Base-by-base conservation (phyloP, 2,329 filamentous ascomycete species). In the Aspergillus sp. region DNA sequence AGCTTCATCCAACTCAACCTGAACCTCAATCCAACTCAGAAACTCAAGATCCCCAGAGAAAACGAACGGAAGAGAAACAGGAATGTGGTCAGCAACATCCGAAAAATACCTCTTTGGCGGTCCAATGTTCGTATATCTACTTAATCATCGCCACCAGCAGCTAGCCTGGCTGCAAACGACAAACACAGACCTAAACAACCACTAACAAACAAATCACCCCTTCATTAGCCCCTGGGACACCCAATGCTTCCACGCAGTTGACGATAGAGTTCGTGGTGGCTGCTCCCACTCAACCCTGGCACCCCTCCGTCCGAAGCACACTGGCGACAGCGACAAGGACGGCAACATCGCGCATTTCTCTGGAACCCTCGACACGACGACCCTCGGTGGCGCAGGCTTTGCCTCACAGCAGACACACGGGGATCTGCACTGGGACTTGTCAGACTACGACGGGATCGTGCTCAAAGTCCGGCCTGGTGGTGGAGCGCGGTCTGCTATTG, bases 301-400 rank as follows among this genome's bases (percentile, higher is more conserved):
- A 47, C 59, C 61, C 19, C 19, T 1, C 19, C 19, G 19, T 19
- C 19, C 19, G 19, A 19, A 19, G 19, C 19, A 19, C 23, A 75
- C 76, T 52, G 62, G 71, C 43, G 74, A 73, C 22, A 64, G 73
- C 15, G 3, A 41, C 28, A 75, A 71, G 41, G 74, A 73, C 23
- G 64, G 73, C 15, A 66, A 74, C 3, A 75, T 72, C 4, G 85
- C 83, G 4, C 75, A 74, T 8, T 93, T 93, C 77, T 78, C 85
- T 65, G 91, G 92, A 2, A 81, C 81, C 25, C 83, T 95, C 22
- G 91, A 95, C 76, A 92, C 89, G 65, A 84, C 83, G 57, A 87
- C 90, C 0, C 85, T 95, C 0, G 91, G 91, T 28, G 91, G 91
- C 31, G 91, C 92, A 0, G 92, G 92, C 5, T 95, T 96, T 72